phyloP scores from a whole-genome alignment of 2,329 filamentous ascomycete genomes.

The Beauveria caledonica region DNA sequence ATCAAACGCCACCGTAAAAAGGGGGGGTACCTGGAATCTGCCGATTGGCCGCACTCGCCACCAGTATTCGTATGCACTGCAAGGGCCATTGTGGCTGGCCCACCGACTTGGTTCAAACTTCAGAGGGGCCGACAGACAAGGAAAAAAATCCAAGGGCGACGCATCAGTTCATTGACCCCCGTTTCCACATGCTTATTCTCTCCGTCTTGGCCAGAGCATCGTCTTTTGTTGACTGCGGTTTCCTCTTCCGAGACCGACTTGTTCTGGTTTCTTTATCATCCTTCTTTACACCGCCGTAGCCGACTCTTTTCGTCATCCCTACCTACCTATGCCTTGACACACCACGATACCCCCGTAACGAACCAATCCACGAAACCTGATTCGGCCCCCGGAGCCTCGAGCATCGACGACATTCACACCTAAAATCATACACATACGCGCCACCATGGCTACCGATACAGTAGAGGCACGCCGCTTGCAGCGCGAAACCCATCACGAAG shows the following conservation, averaged over 20 bases:
- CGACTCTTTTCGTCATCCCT: background rate
- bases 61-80: conserved; percentile 8
- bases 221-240: background rate
- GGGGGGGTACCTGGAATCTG: background rate
- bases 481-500: conserved; percentile 50
- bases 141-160: conserved; percentile 1
- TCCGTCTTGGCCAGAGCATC: background rate
- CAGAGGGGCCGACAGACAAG: background rate
- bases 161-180: conserved; percentile 8
- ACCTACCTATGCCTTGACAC: background rate
- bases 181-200: conserved; percentile 11
- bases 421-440: background rate
- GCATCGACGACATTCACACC: background rate
- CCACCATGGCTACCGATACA: conserved; percentile 17
- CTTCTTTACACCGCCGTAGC: too few species aligned
- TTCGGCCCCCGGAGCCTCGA: background rate
- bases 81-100: background rate
- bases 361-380: background rate
- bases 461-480: conserved; percentile 36
- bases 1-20: background rate
- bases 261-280: background rate
- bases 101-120: background rate
- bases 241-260: background rate
- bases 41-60: background rate
- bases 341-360: background rate